Evolutionary conservation across 495 filamentous ascomycete species (phyloP).

Genomic region (Talaromyces thailandensis): DNA sequence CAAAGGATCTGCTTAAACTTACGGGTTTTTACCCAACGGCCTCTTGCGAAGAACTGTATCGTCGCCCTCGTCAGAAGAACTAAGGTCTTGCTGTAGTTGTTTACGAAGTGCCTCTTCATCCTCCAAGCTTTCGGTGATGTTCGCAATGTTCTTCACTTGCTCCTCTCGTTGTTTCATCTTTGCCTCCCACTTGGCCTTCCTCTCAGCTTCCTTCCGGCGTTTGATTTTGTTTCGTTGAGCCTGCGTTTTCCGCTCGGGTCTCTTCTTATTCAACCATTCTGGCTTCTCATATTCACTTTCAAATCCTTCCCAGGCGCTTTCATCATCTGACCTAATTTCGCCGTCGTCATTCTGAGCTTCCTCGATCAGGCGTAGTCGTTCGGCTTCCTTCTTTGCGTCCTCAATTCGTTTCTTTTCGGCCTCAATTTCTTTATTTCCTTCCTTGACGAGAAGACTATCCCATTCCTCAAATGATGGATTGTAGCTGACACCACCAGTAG

Average conservation of each 20-base stretch:
- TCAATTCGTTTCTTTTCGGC: slow-evolving; percentile 69
- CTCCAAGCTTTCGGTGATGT: slow-evolving; percentile 54
- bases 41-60: slow-evolving; percentile 56
- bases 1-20: slow-evolving; percentile 18
- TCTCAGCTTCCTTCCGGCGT: slow-evolving; percentile 78
- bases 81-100: slow-evolving; percentile 40
- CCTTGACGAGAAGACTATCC: slow-evolving; percentile 59
- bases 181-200: slow-evolving; percentile 57
- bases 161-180: slow-evolving; percentile 59
- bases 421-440: slow-evolving; percentile 69
- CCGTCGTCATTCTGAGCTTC: slow-evolving; percentile 60
- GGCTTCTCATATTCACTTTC: slow-evolving; percentile 59
- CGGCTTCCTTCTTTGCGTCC: slow-evolving; percentile 54
- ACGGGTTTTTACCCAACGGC: slow-evolving; percentile 58
- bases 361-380: slow-evolving; percentile 37
- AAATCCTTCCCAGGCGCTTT: slow-evolving; percentile 82
- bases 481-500: slow-evolving; percentile 77
- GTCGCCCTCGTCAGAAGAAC: slow-evolving; percentile 45
- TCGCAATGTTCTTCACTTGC: slow-evolving; percentile 54
- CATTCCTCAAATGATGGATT: slow-evolving; percentile 85
- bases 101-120: slow-evolving; percentile 43
- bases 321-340: slow-evolving; percentile 66
- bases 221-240: slow-evolving; percentile 79
- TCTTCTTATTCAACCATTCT: slow-evolving; percentile 58
- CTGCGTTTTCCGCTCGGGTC: slow-evolving; percentile 74